Conservation (phyloP, 352 stramenopile genomes). For the Pseudoperonospora humuli region DNA sequence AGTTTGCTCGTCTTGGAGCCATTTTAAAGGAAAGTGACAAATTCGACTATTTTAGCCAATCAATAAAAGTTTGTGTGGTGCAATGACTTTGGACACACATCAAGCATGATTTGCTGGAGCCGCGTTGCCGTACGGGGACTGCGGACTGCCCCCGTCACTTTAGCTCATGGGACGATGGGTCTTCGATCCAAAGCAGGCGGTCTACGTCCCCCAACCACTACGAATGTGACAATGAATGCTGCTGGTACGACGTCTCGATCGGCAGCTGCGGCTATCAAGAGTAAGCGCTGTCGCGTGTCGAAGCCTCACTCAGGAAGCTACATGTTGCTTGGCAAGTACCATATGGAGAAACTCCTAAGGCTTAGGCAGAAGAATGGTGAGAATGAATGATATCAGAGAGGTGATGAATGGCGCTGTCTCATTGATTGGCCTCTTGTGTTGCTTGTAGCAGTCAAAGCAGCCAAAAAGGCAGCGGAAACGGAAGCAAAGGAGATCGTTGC, state of each 20-base stretch:
- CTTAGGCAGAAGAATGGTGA: constrained; percentile 24
- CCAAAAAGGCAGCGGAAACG: constrained; percentile 25
- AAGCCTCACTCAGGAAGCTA: constrained; percentile 11
- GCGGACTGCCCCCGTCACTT: constrained; percentile 2
- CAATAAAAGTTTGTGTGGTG: too few relatives aligned
- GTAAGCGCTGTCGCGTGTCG: constrained; percentile 13
- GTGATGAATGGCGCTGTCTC: not conserved
- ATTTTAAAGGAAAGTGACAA: not conserved
- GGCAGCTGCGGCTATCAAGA: constrained; percentile 7
- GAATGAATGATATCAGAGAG: too few relatives aligned
- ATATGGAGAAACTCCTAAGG: constrained; percentile 22
- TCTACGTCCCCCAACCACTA: not conserved
- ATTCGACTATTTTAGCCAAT: constrained; percentile 6
- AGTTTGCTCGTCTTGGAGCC: constrained; percentile 15
- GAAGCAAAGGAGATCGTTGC: constrained; percentile 19
- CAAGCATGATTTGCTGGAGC: constrained; percentile 24
- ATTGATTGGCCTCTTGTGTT: not conserved
- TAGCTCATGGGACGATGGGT: constrained; percentile 11
- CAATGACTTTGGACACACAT: too few relatives aligned
- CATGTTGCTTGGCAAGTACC: constrained; percentile 20
- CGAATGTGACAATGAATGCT: constrained; percentile 7
- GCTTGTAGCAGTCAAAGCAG: constrained; percentile 11
- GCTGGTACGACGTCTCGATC: constrained; percentile 1
- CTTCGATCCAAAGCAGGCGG: constrained; percentile 14
- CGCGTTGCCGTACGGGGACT: constrained; percentile 15